Conservation (phyloP, 2,329 filamentous ascomycete genomes). For the Monilinia fructicola region DNA sequence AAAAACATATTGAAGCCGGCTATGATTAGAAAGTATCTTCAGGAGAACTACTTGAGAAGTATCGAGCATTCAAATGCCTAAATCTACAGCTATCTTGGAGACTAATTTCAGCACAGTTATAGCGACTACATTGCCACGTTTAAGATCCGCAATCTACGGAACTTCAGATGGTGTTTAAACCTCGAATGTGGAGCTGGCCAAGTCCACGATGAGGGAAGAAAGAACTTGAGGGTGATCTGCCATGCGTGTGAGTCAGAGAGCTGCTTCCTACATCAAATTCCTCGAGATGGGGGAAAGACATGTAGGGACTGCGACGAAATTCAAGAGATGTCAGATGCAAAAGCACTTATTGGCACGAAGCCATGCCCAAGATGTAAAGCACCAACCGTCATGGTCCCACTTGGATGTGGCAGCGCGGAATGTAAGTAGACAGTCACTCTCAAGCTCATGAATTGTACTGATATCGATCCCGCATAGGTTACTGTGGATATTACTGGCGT, state of each 20-base stretch:
- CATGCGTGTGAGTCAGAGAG: background rate
- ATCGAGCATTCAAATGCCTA: background rate
- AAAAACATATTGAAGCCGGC: background rate
- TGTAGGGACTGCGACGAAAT: background rate
- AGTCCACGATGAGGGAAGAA: background rate
- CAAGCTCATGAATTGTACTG: background rate
- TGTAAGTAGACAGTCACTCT: background rate
- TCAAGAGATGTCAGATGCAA: fast-evolving
- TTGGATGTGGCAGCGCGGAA: background rate
- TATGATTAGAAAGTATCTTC: background rate
- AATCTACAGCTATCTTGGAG: fast-evolving
- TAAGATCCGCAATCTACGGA: background rate
- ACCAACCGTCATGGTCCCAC: background rate
- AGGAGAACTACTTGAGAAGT: conserved; percentile 1
- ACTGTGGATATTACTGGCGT: background rate
- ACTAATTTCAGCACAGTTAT: background rate
- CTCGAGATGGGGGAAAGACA: background rate
- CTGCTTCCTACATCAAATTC: background rate
- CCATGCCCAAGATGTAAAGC: background rate
- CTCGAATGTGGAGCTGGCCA: background rate
- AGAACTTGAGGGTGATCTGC: background rate
- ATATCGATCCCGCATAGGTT: background rate
- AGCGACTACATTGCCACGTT: background rate
- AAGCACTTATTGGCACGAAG: background rate
- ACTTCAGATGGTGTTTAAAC: conserved; percentile 13